Conservation (phyloP, 352 stramenopile genomes). For the Phytopythium kandeliae region DNA sequence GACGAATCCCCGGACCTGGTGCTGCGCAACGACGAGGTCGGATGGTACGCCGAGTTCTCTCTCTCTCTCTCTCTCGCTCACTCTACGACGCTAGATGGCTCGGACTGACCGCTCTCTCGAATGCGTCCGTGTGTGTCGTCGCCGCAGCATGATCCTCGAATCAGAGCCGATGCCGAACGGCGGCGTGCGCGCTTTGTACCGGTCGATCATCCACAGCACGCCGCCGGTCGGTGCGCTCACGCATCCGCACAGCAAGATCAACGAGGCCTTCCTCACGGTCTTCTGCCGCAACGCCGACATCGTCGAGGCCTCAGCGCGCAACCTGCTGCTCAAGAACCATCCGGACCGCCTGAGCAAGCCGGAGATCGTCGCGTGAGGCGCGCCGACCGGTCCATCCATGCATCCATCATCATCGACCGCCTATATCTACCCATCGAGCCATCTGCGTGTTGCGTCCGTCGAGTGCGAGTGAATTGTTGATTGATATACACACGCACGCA, state of each 20-base stretch:
- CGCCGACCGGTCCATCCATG: no score
- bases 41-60: constrained; percentile 40
- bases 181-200: constrained; percentile 46
- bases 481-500: no score
- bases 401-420: neutral
- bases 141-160: constrained; percentile 60
- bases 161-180: constrained; percentile 43
- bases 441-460: no score
- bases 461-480: no score
- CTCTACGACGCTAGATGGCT: neutral
- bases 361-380: constrained; percentile 20
- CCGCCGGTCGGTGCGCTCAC: constrained; percentile 58
- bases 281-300: constrained; percentile 74
- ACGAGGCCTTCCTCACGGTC: constrained; percentile 72
- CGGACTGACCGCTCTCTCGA: neutral
- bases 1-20: constrained; percentile 47
- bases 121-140: neutral
- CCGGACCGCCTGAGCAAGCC: constrained; percentile 23
- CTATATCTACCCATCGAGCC: no score
- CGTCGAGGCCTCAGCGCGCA: constrained; percentile 56
- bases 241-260: constrained; percentile 64
- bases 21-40: constrained; percentile 74
- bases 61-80: neutral
- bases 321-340: constrained; percentile 51
- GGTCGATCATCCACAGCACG: constrained; percentile 64